phyloP scores from a whole-genome alignment of 2,329 filamentous ascomycete species.

The Aspergillus texensis region DNA sequence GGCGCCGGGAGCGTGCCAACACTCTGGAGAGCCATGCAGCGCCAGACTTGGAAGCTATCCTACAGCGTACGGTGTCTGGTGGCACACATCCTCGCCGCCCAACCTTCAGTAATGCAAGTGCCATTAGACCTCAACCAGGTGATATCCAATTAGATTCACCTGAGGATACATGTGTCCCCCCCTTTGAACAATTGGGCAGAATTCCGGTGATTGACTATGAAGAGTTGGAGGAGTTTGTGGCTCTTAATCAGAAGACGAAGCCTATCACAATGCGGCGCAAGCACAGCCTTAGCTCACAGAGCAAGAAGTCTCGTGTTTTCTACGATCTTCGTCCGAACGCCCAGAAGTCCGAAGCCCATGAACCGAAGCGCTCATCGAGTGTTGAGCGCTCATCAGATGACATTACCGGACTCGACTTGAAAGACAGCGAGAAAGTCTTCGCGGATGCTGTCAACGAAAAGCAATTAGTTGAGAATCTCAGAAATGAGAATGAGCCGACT shows the following conservation, averaged over 20 bases:
- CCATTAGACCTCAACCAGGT: constrained; percentile 52
- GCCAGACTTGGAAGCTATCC: constrained; percentile 58
- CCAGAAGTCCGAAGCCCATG: constrained; percentile 39
- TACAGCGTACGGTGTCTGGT: constrained; percentile 72
- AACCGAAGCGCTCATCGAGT: constrained; percentile 36
- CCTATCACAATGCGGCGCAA: constrained; percentile 38
- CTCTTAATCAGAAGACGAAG: constrained; percentile 57
- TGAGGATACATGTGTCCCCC: constrained; percentile 82
- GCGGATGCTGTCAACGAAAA: constrained; percentile 36
- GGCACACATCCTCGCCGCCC: constrained; percentile 64
- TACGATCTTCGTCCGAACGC: constrained; percentile 58
- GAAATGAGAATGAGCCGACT: constrained; percentile 64
- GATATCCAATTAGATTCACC: constrained; percentile 37
- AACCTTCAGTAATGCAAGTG: constrained; percentile 62
- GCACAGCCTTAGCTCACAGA: constrained; percentile 54
- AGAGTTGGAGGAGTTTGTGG: constrained; percentile 88
- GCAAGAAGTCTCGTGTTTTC: constrained; percentile 58
- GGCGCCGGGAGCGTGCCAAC: constrained; percentile 74
- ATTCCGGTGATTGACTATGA: constrained; percentile 88
- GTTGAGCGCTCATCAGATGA: constrained; percentile 34
- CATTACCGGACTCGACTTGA: constrained; percentile 28
- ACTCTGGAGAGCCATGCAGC: constrained; percentile 64
- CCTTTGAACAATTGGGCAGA: constrained; percentile 74
- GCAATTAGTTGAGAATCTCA: constrained; percentile 34
- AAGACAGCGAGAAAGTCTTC: constrained; percentile 38